phyloP scores from a whole-genome alignment of 306 rosid species.

The Lithocarpus polystachyus region DNA sequence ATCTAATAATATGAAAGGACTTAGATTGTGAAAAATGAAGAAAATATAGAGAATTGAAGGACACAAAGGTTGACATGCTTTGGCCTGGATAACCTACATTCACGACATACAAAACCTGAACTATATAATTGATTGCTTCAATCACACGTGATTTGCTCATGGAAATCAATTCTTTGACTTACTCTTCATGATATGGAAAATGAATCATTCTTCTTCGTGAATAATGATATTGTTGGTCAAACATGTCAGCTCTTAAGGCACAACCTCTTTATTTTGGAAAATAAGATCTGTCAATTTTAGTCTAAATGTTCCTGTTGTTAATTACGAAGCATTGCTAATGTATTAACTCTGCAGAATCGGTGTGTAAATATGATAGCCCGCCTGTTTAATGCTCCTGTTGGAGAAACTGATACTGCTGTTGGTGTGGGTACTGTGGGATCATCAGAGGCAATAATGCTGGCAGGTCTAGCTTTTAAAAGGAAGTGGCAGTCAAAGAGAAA shows the following conservation, averaged over 20 bases:
- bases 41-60: too few relatives aligned
- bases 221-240: neutral
- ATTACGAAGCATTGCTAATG: neutral
- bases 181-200: too few relatives aligned
- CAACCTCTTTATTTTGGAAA: neutral
- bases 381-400: slow-evolving; percentile 70
- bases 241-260: neutral
- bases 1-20: too few relatives aligned
- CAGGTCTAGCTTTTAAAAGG: slow-evolving; percentile 88
- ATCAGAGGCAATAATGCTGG: slow-evolving; percentile 94
- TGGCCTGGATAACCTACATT: too few relatives aligned
- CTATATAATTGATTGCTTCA: too few relatives aligned
- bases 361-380: slow-evolving; percentile 92
- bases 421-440: slow-evolving; percentile 97
- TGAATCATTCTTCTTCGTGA: too few relatives aligned
- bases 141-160: too few relatives aligned
- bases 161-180: too few relatives aligned
- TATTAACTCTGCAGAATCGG: slow-evolving; percentile 56
- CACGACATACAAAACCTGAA: too few relatives aligned
- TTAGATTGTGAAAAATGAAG: too few relatives aligned
- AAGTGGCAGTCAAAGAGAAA: slow-evolving; percentile 81
- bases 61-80: too few relatives aligned
- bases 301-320: neutral
- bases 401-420: slow-evolving; percentile 59
- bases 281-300: neutral